Percentiles rank a stretch among this genome's conserved stretches.
Evolutionary conservation across 2,329 filamentous ascomycete species (phyloP).

Genomic region (Aureobasidium sp.): DNA sequence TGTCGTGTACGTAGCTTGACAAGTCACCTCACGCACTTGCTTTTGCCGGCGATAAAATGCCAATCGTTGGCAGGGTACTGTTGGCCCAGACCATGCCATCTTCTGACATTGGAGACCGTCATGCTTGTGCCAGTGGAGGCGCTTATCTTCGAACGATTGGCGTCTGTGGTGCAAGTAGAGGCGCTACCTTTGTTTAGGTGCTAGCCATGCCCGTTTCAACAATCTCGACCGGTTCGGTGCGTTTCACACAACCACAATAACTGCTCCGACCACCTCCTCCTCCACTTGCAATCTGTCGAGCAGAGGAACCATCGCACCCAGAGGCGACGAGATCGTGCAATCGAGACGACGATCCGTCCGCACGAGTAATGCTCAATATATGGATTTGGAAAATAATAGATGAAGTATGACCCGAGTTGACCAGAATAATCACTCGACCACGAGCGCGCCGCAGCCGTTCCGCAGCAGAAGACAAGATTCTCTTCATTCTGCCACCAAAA

Average conservation of each 20-base stretch:
- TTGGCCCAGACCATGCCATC: conserved; percentile 10
- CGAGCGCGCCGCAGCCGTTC: neutral
- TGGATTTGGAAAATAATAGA: neutral
- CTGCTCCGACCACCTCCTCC: conserved; percentile 8
- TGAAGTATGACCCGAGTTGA: conserved; percentile 5
- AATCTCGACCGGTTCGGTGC: conserved; percentile 12
- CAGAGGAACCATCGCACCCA: neutral
- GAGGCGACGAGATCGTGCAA: neutral
- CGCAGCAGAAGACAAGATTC: neutral
- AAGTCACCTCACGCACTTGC: conserved; percentile 5
- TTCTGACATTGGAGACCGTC: conserved; percentile 9
- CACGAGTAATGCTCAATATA: conserved; percentile 6
- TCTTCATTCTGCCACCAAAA: conserved; percentile 1
- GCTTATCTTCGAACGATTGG: conserved; percentile 12
- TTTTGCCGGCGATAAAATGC: conserved; percentile 6
- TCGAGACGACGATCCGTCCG: conserved; percentile 4
- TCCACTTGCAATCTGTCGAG: conserved; percentile 4
- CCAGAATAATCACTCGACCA: neutral
- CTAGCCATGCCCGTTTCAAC: conserved; percentile 10
- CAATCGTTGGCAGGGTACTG: conserved; percentile 4
- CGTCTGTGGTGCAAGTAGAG: conserved; percentile 9
- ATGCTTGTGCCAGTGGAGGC: conserved; percentile 12
- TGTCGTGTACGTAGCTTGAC: conserved; percentile 14
- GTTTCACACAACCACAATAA: conserved; percentile 16
- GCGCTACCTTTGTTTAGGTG: conserved; percentile 11